These are phyloP conservation scores for Malbranchea zuffiana DNA, from an alignment of 2,329 filamentous ascomycete genomes.

Conservation along the genomic window DNA sequence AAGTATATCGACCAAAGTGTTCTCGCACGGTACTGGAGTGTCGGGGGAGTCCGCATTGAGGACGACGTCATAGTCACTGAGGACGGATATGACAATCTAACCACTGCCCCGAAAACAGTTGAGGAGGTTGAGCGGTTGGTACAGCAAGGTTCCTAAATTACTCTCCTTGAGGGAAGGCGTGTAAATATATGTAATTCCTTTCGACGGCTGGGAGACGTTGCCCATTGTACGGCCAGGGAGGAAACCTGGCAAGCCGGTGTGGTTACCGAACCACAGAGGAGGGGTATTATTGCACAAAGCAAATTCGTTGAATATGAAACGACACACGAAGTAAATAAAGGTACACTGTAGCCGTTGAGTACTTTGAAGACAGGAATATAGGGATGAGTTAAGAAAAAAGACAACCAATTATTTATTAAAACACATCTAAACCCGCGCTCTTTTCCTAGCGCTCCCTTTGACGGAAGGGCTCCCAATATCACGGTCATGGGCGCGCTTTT, in stretches of 20 bases:
- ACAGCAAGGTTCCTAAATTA: slow-evolving; percentile 9
- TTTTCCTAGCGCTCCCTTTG: slow-evolving; percentile 32
- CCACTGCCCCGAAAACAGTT: slow-evolving; percentile 61
- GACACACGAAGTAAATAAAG: too few species aligned
- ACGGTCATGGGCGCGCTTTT: slow-evolving; percentile 31
- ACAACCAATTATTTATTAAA: neutral
- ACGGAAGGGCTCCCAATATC: slow-evolving; percentile 25
- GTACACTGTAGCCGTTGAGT: too few species aligned
- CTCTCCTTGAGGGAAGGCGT: too few species aligned
- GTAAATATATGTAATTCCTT: too few species aligned
- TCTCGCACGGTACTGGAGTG: slow-evolving; percentile 69
- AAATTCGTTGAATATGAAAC: too few species aligned
- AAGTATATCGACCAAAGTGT: slow-evolving; percentile 67
- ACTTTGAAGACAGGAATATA: too few species aligned
- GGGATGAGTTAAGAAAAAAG: too few species aligned
- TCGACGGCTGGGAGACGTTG: too few species aligned
- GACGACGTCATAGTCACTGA: slow-evolving; percentile 76
- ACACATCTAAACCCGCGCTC: slow-evolving; percentile 16
- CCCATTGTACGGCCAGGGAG: too few species aligned
- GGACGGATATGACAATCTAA: slow-evolving; percentile 72
- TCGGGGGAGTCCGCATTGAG: slow-evolving; percentile 88
- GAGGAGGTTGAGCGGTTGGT: slow-evolving; percentile 50
- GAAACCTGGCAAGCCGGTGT: too few species aligned
- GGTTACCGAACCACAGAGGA: too few species aligned
- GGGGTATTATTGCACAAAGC: too few species aligned